Base-by-base conservation (phyloP, 805 yeast species). In the Candida oleophila region DNA sequence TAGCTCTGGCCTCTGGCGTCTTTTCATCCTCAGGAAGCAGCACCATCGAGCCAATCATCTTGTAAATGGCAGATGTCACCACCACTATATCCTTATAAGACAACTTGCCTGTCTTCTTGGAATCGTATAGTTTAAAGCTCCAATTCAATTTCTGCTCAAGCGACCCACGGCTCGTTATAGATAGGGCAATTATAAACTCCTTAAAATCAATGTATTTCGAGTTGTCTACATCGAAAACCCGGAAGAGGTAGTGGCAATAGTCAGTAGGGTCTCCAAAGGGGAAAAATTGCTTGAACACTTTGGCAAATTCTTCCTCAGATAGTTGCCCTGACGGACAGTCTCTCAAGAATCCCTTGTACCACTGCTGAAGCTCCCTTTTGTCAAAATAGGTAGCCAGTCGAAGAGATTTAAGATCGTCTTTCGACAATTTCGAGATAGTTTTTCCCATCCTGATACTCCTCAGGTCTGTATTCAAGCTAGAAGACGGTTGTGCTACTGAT, bases 251-350 rank as follows among this genome's bases (percentile, higher is more conserved):
- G 48, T 82, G 87, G 47, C 97, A 89, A 68, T 89, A 94, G 48
- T 89, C 92, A 3, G 87, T 80, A 1, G 99, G 97, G 59, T 92
- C 96, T 0, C 99, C 99, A 72, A 94, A 94, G 16, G 99, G 99
- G 74, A 94, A 94, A 65, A 92, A 94, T 61, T 94, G 98, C 63
- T 89, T 89, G 71, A 91, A 95, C 16, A 94, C 91, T 65, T 88
- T 89, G 54, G 86, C 82, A 64, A 94, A 89, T 60, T 94, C 98
- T 41, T 85, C 88, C 58, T 85, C 86, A 2, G 90, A 81, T 22
- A 94, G 73, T 62, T 85, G 91, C 1, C 98, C 98, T 30, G 82
- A 76, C 1, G 97, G 97, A 63, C 97, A 92, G 64, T 94, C 99
- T 60, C 97, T 78, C 37, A 86, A 73, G 57, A 94, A 94, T 2